A percentile compares a stretch with the other conserved stretches of the same genome.
Evolutionary conservation across 306 rosid species (phyloP).

Genomic region (Hippophae gyantsensis): DNA sequence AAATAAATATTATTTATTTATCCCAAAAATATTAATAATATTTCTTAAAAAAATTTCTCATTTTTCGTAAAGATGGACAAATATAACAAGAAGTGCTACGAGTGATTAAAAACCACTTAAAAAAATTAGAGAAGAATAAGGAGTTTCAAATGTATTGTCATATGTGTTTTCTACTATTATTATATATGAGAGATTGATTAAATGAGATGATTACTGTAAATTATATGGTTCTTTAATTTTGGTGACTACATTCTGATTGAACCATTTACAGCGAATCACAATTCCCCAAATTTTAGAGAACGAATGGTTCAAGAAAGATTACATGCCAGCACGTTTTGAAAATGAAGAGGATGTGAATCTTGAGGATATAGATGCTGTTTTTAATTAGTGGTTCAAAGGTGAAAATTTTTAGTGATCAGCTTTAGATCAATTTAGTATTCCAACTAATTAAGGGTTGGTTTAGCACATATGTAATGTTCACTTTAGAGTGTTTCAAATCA

Average conservation of each 20-base stretch:
- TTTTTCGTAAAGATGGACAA: too few relatives aligned
- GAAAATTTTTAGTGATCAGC: neutral
- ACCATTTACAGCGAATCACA: slow-evolving; percentile 53
- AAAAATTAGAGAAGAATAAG: too few relatives aligned
- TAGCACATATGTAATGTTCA: too few relatives aligned
- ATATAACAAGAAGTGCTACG: too few relatives aligned
- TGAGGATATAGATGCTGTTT: slow-evolving; percentile 80
- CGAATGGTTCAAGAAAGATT: slow-evolving; percentile 81
- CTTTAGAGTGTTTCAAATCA: too few relatives aligned
- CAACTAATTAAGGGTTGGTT: too few relatives aligned
- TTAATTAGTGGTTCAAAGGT: slow-evolving; percentile 70
- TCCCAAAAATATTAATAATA: too few relatives aligned
- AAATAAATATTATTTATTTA: too few relatives aligned
- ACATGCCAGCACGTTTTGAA: slow-evolving; percentile 50
- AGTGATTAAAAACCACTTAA: too few relatives aligned
- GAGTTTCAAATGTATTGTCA: too few relatives aligned
- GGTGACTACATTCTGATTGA: slow-evolving; percentile 5
- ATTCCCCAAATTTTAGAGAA: slow-evolving; percentile 61
- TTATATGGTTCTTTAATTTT: slow-evolving; percentile 1
- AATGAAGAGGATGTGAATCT: slow-evolving; percentile 63
- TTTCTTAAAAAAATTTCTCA: too few relatives aligned
- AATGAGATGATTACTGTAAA: neutral
- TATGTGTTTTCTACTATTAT: neutral
- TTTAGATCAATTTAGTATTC: slow-evolving; percentile 1
- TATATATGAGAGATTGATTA: neutral